Base-by-base conservation (phyloP, 1,284 basidiomycete species). In the Phylloporus sp. region DNA sequence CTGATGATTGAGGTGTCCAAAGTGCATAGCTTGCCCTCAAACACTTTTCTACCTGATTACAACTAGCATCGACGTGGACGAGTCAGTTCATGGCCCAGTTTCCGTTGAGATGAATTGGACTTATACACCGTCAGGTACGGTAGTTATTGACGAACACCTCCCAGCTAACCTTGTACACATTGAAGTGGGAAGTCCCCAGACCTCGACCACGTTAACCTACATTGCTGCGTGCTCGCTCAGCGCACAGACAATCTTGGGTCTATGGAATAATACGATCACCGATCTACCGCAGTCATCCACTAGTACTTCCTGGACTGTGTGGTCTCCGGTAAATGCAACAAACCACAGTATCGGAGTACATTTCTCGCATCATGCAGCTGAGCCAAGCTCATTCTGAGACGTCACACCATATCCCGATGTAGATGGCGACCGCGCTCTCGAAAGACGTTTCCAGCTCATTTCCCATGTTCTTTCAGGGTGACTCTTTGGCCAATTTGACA, bases 221-320 rank as follows among this genome's bases (percentile, higher is more conserved):
- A 45, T 60, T 6, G 58, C 41, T 4, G 58, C 39, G 14, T 60
- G 58, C 29, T 43, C 58, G 27, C 10, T 60, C 10, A 43, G 19
- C 25, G 27, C 58, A n/a, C 58, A 43, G 12, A 29, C 39, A 20
- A 10, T 29, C 6, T 43, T 17, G 25, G 58, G 1, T 25, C 1
- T 5, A 14, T 10, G n/a, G n/a, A n/a, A n/a, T n/a, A n/a, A n/a
- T n/a, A n/a, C n/a, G n/a, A n/a, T n/a, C n/a, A n/a, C 19, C 20
- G 15, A 20, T 32, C 27, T 8, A 19, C 10, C 17, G 11, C 19
- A 4, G 15, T 25, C 35, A 58, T 32, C 35, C 39, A 20, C 41
- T 4, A 29, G 3, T 27, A 10, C 29, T 1, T 27, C 59, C 8
- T 63, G 69, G 69, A 4, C 55, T 12, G 3, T 64, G 14, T 73